Percentiles rank a stretch among this genome's conserved stretches.
Evolutionary conservation across 441 rosid species (phyloP).

Genomic region (Adansonia gregorii): DNA sequence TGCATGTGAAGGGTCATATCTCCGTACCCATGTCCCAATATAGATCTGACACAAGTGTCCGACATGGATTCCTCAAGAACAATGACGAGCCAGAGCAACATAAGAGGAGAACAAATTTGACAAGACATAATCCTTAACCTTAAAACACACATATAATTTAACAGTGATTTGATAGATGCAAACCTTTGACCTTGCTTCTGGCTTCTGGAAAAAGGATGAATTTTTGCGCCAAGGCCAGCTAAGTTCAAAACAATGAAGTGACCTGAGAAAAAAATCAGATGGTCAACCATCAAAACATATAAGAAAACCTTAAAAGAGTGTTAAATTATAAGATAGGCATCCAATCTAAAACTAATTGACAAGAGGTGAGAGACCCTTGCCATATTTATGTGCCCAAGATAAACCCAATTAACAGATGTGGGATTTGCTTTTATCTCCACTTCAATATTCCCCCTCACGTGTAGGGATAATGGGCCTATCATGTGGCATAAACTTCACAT

Average conservation of each 20-base stretch:
- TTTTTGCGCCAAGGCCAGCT: conserved; percentile 91
- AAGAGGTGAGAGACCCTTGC: neutral
- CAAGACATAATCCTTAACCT: neutral
- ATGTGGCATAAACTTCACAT: neutral
- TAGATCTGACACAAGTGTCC: neutral
- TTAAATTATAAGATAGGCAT: neutral
- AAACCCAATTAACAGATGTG: neutral
- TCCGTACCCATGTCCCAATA: neutral
- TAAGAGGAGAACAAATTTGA: neutral
- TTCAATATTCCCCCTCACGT: neutral
- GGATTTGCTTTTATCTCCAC: conserved; percentile 4
- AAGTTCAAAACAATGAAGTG: conserved; percentile 88
- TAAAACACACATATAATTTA: neutral
- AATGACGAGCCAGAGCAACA: neutral
- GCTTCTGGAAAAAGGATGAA: conserved; percentile 77
- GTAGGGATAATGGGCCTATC: neutral
- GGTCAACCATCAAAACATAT: conserved; percentile 30
- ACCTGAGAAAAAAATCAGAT: conserved; percentile 56
- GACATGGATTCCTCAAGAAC: neutral
- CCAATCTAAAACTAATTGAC: neutral
- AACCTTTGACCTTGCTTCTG: conserved; percentile 75
- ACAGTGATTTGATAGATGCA: conserved; percentile 26
- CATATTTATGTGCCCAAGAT: conserved; percentile 2
- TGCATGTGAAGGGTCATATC: conserved; percentile 9
- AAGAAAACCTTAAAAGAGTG: conserved; percentile 2